Evolutionary conservation across 202 grass and related monocot species (phyloP).

Genomic region (Saccharum hybrid): DNA sequence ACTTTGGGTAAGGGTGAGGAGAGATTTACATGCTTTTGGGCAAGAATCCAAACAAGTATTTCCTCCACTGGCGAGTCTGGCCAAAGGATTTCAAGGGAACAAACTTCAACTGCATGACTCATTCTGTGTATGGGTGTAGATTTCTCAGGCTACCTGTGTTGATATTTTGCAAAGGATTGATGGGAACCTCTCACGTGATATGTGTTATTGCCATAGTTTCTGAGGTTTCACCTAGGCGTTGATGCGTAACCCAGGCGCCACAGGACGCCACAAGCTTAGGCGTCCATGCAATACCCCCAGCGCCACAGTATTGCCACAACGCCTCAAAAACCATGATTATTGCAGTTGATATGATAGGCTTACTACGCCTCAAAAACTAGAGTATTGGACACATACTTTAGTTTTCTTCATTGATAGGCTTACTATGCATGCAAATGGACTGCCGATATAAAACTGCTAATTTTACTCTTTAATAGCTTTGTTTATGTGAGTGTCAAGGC

Average conservation of each 20-base stretch:
- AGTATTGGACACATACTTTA: neutral
- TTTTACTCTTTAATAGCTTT: neutral
- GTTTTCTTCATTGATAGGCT: neutral
- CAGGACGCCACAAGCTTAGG: neutral
- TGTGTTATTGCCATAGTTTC: neutral
- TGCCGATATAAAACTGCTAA: neutral
- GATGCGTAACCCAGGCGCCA: neutral
- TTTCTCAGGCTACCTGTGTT: neutral
- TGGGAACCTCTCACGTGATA: neutral
- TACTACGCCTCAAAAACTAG: no score
- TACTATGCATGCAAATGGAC: neutral
- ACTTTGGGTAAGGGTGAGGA: neutral
- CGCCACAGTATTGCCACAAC: neutral
- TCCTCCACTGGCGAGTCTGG: neutral
- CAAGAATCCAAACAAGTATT: neutral
- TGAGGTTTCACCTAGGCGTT: neutral
- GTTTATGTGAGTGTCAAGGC: neutral
- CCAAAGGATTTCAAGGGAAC: neutral
- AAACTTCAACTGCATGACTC: neutral
- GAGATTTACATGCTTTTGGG: neutral
- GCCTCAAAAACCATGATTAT: neutral
- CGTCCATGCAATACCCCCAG: neutral
- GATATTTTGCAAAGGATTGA: neutral
- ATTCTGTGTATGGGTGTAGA: neutral
- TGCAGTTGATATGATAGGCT: neutral